phyloP scores from a whole-genome alignment of 306 rosid species.

The Prunus mira region DNA sequence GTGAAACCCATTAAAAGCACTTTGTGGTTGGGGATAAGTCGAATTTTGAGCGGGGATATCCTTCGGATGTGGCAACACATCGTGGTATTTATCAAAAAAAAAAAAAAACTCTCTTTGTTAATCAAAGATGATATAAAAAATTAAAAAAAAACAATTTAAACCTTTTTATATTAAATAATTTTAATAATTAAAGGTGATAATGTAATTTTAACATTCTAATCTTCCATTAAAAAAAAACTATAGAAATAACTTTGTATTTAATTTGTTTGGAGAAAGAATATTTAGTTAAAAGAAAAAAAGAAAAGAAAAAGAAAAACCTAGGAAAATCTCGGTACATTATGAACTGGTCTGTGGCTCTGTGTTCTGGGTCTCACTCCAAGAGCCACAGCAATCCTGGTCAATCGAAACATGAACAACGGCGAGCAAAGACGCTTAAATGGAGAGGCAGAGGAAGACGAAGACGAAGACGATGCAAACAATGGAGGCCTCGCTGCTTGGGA shows the following conservation, averaged over 20 bases:
- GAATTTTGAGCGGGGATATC: accelerated
- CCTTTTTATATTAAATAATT: no score
- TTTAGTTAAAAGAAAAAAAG: not conserved
- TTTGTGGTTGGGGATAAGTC: accelerated
- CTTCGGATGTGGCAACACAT: no score
- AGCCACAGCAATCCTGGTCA: not conserved
- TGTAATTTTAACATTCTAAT: no score
- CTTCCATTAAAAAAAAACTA: no score
- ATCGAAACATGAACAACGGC: slow-evolving; percentile 57
- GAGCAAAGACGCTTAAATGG: slow-evolving; percentile 50
- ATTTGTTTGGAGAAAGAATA: no score
- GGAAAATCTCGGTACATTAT: not conserved
- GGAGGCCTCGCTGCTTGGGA: slow-evolving; percentile 88
- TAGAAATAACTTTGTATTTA: no score
- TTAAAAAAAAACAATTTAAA: no score
- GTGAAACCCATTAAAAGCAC: no score
- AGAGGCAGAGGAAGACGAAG: slow-evolving; percentile 72
- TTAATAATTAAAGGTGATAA: no score
- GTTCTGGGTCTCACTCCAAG: not conserved
- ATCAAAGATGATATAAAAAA: no score
- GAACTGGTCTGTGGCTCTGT: not conserved
- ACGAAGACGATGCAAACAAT: slow-evolving; percentile 64
- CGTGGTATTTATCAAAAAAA: no score
- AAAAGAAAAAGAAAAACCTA: not conserved
- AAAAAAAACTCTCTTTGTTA: no score